These are phyloP conservation scores for Metschnikowia noctiluminum DNA, from an alignment of 805 yeast genomes.

Conservation along the genomic window DNA sequence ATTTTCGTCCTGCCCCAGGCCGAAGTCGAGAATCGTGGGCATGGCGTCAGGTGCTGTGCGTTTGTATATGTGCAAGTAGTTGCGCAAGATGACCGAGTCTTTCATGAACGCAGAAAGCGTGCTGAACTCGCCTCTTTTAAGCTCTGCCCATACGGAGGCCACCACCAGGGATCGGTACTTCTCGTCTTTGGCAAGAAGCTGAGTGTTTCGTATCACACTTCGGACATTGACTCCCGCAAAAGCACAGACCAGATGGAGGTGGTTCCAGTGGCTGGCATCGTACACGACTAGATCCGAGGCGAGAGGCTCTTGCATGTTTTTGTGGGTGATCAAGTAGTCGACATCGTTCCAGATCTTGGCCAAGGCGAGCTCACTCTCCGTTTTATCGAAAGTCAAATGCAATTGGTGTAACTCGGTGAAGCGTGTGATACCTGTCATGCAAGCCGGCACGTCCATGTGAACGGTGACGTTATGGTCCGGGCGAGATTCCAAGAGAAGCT, in stretches of 20 bases:
- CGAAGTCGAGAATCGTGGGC: constrained; percentile 9
- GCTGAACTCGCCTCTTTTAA: constrained; percentile 4
- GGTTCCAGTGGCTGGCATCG: constrained; percentile 12
- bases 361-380: constrained; percentile 51
- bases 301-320: constrained; percentile 13
- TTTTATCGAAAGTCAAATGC: constrained; percentile 61
- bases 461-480: constrained; percentile 37
- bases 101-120: constrained; percentile 1
- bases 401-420: constrained; percentile 59
- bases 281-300: constrained; percentile 10
- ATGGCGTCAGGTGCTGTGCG: constrained; percentile 16
- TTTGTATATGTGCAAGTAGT: constrained; percentile 30
- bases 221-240: constrained; percentile 20
- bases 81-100: constrained; percentile 11
- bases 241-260: constrained; percentile 24
- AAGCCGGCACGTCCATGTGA: constrained; percentile 75
- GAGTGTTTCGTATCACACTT: background rate
- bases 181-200: constrained; percentile 1
- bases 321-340: constrained; percentile 29
- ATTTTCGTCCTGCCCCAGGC: background rate
- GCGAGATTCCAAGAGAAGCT: constrained; percentile 25
- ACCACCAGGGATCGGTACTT: constrained; percentile 1
- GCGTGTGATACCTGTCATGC: constrained; percentile 83
- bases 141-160: constrained; percentile 5
- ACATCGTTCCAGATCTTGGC: constrained; percentile 27